phyloP scores from a whole-genome alignment of 306 rosid genomes.

The Vigna angularis region DNA sequence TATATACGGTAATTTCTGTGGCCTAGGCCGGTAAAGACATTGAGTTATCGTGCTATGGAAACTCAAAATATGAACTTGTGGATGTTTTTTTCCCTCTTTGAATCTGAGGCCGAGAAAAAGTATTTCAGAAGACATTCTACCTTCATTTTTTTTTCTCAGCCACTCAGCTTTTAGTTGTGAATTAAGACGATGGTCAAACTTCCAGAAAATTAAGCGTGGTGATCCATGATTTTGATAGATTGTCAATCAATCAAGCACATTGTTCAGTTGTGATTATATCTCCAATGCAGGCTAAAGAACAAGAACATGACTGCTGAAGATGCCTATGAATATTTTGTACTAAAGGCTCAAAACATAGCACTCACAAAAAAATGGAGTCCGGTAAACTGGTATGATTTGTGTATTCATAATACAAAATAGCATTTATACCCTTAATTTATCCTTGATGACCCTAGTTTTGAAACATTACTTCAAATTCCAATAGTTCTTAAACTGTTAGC shows the following conservation, averaged over 20 bases:
- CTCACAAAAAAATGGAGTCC: constrained; percentile 84
- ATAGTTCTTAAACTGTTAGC: neutral
- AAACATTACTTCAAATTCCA: neutral
- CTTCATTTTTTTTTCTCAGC: neutral
- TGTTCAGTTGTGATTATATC: constrained; percentile 35
- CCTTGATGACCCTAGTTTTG: neutral
- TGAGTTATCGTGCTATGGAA: constrained; percentile 30
- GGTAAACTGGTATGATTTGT: constrained; percentile 83
- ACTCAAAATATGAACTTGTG: constrained; percentile 28
- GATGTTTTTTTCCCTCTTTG: neutral
- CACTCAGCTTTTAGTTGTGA: neutral
- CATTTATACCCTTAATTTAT: constrained; percentile 5
- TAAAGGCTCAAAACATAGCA: constrained; percentile 88
- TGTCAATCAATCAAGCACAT: constrained; percentile 30
- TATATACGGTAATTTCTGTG: neutral
- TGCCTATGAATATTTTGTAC: constrained; percentile 87
- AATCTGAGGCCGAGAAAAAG: neutral
- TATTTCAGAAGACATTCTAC: constrained; percentile 1
- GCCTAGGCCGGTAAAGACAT: constrained; percentile 1
- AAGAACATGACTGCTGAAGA: constrained; percentile 72
- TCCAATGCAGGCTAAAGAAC: constrained; percentile 68
- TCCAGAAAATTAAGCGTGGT: constrained; percentile 14
- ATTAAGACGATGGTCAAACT: constrained; percentile 28
- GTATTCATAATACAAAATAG: constrained; percentile 20
- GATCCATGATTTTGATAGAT: constrained; percentile 21